Evolutionary conservation across 352 stramenopile genomes (phyloP).

Genomic region (Globisporangium echinulatum): DNA sequence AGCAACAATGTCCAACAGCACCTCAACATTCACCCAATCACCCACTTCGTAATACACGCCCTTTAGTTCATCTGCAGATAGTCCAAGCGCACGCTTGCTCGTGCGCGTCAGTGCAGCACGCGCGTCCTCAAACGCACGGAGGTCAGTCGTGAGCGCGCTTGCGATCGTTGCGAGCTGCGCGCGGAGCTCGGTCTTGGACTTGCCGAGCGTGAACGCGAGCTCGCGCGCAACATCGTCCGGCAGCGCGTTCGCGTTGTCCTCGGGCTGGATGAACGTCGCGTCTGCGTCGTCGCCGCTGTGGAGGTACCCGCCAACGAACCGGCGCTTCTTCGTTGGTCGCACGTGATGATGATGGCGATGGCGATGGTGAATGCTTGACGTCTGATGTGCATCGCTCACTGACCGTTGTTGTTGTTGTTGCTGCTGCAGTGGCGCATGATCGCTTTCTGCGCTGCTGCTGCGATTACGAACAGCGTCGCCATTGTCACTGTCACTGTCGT

Average conservation of each 20-base stretch:
- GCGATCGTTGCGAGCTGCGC: constrained; percentile 26
- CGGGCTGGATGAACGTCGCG: constrained; percentile 75
- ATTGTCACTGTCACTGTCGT: constrained; percentile 8
- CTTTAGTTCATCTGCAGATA: too few species aligned
- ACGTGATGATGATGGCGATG: background rate
- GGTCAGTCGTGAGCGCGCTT: constrained; percentile 30
- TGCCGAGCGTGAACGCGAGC: constrained; percentile 44
- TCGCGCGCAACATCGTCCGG: constrained; percentile 69
- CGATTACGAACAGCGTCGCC: background rate
- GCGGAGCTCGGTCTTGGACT: constrained; percentile 28
- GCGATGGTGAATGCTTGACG: background rate
- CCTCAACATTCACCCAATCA: too few species aligned
- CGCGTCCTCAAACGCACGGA: constrained; percentile 22
- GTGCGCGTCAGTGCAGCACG: constrained; percentile 6
- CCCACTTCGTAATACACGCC: too few species aligned
- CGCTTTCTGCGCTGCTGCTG: background rate
- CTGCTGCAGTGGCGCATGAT: background rate
- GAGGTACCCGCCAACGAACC: constrained; percentile 71
- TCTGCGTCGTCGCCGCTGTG: constrained; percentile 50
- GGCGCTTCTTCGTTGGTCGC: constrained; percentile 18
- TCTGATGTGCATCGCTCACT: constrained; percentile 1
- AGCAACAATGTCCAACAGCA: too few species aligned
- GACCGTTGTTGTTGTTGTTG: background rate
- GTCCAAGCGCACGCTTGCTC: too few species aligned
- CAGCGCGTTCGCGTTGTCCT: constrained; percentile 66